Base-by-base conservation (phyloP, 768 basidiomycete genomes). In the Tricholoma bakamatsutake region DNA sequence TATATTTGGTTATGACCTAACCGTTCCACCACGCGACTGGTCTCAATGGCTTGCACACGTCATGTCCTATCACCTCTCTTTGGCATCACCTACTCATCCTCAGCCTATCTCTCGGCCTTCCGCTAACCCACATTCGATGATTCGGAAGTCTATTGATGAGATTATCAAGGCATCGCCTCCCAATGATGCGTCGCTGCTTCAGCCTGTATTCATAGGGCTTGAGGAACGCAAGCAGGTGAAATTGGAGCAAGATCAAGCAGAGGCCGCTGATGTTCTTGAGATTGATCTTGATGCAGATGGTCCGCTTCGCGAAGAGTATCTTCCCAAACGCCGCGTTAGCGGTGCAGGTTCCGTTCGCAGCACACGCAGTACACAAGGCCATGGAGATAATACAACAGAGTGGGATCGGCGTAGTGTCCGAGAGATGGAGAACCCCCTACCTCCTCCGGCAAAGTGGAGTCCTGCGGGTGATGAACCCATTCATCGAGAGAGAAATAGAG, bases 261-360 rank as follows among this genome's bases (percentile, higher is more conserved):
- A 67, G 61, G 67, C 62, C 11, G 70, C 76, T 50, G 84, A 86
- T 56, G 74, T 78, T 3, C 67, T 82, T 39, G 88, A 90, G 63
- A 88, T 92, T 52, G 84, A 92, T 69, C 74, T 92, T 42, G 90
- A 92, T 61, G 85, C 89, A 66, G 88, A 90, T 64, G 90, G 90
- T 2, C 90, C 90, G 33, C 75, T 92, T 50, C 75, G 88, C 50
- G 87, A 90, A 64, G 89, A 92, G 63, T 91, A 92, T 59, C 68
- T 91, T 53, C 90, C 90, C 12, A 81, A 76, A 61, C 86, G 88
- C 51, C 85, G 86, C 50, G 65, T 74, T 58, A 82, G 76, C 62
- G 66, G 66, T 39, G 61, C 64, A 46, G 63, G 60, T 24, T 66
- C 68, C 21, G 58, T 65, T 27, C 66, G 62, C 52, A 63, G 61